A percentile compares a stretch with the other conserved stretches of the same genome.
Evolutionary conservation across 1,284 basidiomycete species (phyloP).

Genomic region (Cutaneotrichosporon sp.): DNA sequence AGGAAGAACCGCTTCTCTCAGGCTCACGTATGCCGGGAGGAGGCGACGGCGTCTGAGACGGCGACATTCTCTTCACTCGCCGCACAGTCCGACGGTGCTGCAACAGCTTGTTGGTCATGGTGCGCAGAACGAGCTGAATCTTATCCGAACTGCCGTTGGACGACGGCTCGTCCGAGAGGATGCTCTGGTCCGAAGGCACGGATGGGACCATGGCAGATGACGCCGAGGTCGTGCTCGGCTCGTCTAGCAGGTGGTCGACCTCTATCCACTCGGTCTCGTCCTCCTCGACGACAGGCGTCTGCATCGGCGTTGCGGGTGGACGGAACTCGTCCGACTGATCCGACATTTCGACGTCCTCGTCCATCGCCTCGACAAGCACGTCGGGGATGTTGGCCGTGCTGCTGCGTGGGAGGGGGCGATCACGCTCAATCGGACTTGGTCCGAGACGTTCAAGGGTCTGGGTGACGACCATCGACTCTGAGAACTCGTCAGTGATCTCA

Average conservation of each 20-base stretch:
- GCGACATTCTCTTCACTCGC: constrained; percentile 27
- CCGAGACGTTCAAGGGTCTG: constrained; percentile 32
- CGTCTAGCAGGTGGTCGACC: constrained; percentile 37
- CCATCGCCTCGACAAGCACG: constrained; percentile 23
- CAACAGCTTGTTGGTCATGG: constrained; percentile 55
- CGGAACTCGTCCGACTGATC: background rate
- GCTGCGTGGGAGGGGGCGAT: constrained; percentile 6
- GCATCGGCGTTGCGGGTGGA: constrained; percentile 8
- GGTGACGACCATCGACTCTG: constrained; percentile 44
- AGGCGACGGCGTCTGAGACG: constrained; percentile 19
- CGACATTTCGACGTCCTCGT: constrained; percentile 23
- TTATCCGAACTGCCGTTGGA: constrained; percentile 35
- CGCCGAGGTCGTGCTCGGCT: constrained; percentile 7
- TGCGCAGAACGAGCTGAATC: constrained; percentile 54
- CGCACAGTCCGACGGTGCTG: constrained; percentile 51
- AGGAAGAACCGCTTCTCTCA: constrained; percentile 4
- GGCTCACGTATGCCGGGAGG: background rate
- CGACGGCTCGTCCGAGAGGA: background rate
- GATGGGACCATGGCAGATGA: constrained; percentile 6
- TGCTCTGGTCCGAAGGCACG: background rate
- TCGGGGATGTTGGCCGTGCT: constrained; percentile 16
- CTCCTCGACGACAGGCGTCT: constrained; percentile 16
- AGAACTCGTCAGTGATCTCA: constrained; percentile 54
- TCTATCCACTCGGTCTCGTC: constrained; percentile 52
- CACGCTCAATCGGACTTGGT: constrained; percentile 7